Percentiles rank a stretch among this genome's conserved stretches.
These are phyloP conservation scores for Fusarium coffeatum DNA, from an alignment of 2,329 filamentous ascomycete genomes.

Conservation along the genomic window DNA sequence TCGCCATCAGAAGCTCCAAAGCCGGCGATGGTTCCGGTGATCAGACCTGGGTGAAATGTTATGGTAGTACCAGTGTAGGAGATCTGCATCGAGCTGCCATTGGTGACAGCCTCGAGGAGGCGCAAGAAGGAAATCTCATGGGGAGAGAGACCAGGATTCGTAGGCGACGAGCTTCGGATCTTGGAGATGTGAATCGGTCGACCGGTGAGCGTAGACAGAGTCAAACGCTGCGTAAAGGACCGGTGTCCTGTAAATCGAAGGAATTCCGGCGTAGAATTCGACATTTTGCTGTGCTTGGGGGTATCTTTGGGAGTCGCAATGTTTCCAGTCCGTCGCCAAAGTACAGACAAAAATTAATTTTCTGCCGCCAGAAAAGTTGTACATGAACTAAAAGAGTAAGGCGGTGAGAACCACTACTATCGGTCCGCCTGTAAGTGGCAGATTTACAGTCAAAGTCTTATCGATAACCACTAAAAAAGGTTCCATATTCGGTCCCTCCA, in stretches of 20 bases:
- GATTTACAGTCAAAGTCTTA: constrained; percentile 41
- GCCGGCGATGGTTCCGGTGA: constrained; percentile 84
- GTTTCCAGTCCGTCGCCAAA: constrained; percentile 26
- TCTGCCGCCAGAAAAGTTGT: constrained; percentile 50
- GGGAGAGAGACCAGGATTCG: constrained; percentile 86
- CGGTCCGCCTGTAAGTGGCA: constrained; percentile 17
- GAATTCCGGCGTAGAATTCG: constrained; percentile 62
- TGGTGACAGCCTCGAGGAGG: constrained; percentile 92
- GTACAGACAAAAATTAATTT: constrained; percentile 52
- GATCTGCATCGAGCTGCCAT: constrained; percentile 94
- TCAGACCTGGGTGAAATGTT: constrained; percentile 90
- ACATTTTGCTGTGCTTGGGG: constrained; percentile 52
- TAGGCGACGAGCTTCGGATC: constrained; percentile 88
- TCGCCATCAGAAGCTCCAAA: constrained; percentile 77
- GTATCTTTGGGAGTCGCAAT: constrained; percentile 41
- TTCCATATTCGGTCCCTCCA: constrained; percentile 25
- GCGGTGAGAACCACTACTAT: constrained; percentile 44
- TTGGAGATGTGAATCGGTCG: constrained; percentile 90
- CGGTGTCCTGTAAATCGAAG: constrained; percentile 87
- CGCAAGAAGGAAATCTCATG: constrained; percentile 97
- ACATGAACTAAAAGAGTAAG: constrained; percentile 33
- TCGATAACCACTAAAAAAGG: constrained; percentile 50
- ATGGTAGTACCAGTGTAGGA: constrained; percentile 95
- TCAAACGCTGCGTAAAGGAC: constrained; percentile 83
- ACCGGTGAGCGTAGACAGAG: constrained; percentile 91